Evolutionary conservation across 2,329 filamentous ascomycete species (phyloP).

Genomic region (Huntiella decipiens): DNA sequence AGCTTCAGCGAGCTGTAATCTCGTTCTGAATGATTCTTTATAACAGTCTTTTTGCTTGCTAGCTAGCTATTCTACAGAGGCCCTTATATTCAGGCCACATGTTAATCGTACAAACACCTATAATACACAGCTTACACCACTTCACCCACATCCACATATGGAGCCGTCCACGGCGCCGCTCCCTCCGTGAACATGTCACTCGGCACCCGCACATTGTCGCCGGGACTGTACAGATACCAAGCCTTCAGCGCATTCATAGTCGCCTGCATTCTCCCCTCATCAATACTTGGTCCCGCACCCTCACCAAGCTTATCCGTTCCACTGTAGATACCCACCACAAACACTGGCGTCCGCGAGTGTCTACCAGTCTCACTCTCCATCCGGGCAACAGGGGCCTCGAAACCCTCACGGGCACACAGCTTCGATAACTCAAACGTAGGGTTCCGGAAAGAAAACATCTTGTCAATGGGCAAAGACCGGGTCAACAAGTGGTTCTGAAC

Average conservation of each 20-base stretch:
- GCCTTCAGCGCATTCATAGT: constrained; percentile 72
- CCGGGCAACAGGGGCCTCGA: constrained; percentile 69
- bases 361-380: constrained; percentile 84
- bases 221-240: constrained; percentile 91
- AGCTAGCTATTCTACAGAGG: constrained; percentile 11
- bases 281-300: constrained; percentile 59
- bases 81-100: constrained; percentile 9
- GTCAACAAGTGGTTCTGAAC: constrained; percentile 68
- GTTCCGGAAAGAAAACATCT: constrained; percentile 66
- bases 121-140: constrained; percentile 22
- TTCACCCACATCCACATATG: constrained; percentile 52
- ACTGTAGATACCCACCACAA: constrained; percentile 83
- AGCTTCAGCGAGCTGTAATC: not conserved
- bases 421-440: constrained; percentile 68
- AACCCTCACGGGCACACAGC: constrained; percentile 75
- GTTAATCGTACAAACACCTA: constrained; percentile 11
- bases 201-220: constrained; percentile 41
- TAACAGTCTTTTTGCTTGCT: not conserved
- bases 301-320: constrained; percentile 84
- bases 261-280: constrained; percentile 60
- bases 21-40: not conserved
- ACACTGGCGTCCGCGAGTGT: constrained; percentile 68
- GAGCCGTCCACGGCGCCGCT: constrained; percentile 45
- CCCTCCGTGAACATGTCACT: constrained; percentile 48
- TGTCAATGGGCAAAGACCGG: constrained; percentile 54